A percentile compares a stretch with the other conserved stretches of the same genome.
phyloP scores from a whole-genome alignment of 768 basidiomycete genomes.

The Boletus reticulatus region DNA sequence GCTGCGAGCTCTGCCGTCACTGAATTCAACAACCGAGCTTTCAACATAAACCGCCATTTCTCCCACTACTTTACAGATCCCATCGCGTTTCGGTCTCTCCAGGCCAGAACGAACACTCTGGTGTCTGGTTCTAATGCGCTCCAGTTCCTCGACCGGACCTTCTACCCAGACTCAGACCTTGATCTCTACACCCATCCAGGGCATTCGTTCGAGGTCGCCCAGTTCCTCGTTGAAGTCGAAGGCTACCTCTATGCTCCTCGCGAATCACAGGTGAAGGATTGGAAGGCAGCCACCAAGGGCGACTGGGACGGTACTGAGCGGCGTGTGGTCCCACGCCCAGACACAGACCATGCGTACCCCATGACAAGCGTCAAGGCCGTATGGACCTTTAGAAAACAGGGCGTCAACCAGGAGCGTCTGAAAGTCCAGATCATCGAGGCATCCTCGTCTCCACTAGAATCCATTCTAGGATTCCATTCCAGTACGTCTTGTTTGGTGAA shows the following conservation, averaged over 20 bases:
- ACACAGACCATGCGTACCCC: neutral
- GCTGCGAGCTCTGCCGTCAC: constrained; percentile 11
- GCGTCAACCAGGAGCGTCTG: neutral
- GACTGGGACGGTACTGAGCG: constrained; percentile 20
- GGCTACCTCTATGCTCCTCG: neutral
- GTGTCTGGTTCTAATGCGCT: constrained; percentile 55
- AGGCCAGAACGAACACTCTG: constrained; percentile 42
- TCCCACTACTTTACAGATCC: constrained; percentile 35
- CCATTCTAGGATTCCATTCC: constrained; percentile 47
- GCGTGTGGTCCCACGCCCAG: neutral
- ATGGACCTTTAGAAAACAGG: constrained; percentile 24
- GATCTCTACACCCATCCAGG: constrained; percentile 46
- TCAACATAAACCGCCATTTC: constrained; percentile 38
- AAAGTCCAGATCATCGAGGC: constrained; percentile 43
- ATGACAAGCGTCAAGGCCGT: constrained; percentile 7
- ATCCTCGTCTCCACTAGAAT: constrained; percentile 18
- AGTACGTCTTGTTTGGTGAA: constrained; percentile 31
- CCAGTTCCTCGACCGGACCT: constrained; percentile 47
- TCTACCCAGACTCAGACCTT: constrained; percentile 47
- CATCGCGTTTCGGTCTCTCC: constrained; percentile 41
- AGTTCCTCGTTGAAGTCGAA: constrained; percentile 31
- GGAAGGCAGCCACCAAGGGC: constrained; percentile 8
- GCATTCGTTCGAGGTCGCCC: constrained; percentile 29
- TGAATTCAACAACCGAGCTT: constrained; percentile 27
- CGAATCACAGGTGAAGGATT: constrained; percentile 14